phyloP scores from a whole-genome alignment of 345 rosid genomes.

The Alliaria petiolata region DNA sequence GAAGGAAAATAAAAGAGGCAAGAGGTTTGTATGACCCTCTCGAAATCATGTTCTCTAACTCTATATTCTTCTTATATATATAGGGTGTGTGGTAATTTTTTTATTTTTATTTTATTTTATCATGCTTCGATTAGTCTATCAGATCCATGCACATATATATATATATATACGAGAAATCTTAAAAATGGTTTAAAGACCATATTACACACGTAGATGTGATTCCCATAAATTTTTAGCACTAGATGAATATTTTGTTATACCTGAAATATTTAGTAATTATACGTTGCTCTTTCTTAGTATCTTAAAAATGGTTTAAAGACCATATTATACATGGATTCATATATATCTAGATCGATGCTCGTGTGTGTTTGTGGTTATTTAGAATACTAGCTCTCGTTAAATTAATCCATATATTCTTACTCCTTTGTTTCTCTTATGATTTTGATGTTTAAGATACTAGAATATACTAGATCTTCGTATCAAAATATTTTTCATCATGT shows the following conservation, averaged over 20 bases:
- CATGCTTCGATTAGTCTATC: background rate
- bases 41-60: constrained; percentile 10
- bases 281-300: background rate
- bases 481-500: background rate
- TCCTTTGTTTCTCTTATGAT: too few relatives aligned
- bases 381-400: background rate
- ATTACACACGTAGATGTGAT: background rate
- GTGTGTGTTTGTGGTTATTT: too few relatives aligned
- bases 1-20: constrained; percentile 12
- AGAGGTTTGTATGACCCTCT: constrained; percentile 25
- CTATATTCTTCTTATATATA: background rate
- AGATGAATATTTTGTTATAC: background rate
- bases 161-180: too few relatives aligned
- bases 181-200: too few relatives aligned
- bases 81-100: background rate
- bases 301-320: background rate
- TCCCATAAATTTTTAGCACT: background rate
- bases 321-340: too few relatives aligned
- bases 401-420: background rate
- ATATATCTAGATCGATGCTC: too few relatives aligned
- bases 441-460: too few relatives aligned
- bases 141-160: constrained; percentile 10
- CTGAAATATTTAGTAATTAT: background rate
- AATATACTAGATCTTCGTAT: too few relatives aligned
- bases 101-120: too few relatives aligned